Evolutionary conservation across 495 filamentous ascomycete genomes (phyloP).

Genomic region (Beverwykella pulmonaria): DNA sequence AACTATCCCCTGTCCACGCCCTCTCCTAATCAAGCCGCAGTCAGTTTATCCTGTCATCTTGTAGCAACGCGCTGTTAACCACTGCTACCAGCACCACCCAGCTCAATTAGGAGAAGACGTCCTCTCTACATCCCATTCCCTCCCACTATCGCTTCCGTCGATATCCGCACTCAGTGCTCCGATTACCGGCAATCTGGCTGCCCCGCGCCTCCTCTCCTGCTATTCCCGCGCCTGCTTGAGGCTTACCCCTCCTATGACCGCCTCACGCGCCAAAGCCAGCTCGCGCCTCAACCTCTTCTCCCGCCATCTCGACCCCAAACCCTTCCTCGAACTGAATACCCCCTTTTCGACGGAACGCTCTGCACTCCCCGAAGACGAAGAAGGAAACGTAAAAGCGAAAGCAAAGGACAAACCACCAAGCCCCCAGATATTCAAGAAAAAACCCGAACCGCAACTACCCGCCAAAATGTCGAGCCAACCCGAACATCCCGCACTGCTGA

Average conservation of each 20-base stretch:
- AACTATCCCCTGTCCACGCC: background rate
- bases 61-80: background rate
- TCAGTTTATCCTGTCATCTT: background rate
- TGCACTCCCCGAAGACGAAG: conserved; percentile 58
- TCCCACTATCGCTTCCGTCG: background rate
- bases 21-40: background rate
- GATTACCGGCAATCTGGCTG: conserved; percentile 34
- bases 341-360: conserved; percentile 68
- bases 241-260: conserved; percentile 50
- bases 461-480: conserved; percentile 77
- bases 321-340: conserved; percentile 65
- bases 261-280: conserved; percentile 52
- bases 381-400: conserved; percentile 45
- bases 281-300: conserved; percentile 78
- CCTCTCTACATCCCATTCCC: background rate
- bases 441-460: background rate
- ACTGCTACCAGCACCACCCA: background rate
- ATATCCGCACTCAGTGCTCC: conserved; percentile 1
- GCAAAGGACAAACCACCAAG: background rate
- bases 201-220: conserved; percentile 13
- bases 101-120: background rate
- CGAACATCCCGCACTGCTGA: conserved; percentile 80
- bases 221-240: conserved; percentile 17
- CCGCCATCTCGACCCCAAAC: conserved; percentile 71
- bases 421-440: background rate